Percentiles rank a stretch among this genome's conserved stretches.
Conservation (phyloP, 805 yeast genomes). For the Tetrapisispora phaffii region DNA sequence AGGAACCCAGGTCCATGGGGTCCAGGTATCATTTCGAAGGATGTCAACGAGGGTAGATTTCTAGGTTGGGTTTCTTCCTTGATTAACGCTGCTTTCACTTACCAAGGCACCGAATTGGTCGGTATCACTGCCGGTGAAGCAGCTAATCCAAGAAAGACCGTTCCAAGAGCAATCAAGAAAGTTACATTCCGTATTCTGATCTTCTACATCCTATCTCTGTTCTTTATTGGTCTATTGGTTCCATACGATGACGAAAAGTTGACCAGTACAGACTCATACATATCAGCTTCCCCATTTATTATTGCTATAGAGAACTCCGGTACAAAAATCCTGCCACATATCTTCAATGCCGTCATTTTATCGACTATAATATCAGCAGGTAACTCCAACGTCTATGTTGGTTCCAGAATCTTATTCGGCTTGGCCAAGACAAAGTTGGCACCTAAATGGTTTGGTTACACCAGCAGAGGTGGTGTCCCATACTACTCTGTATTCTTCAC, state of each 20-base stretch:
- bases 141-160: conserved; percentile 55
- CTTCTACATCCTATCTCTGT: conserved; percentile 55
- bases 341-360: conserved; percentile 63
- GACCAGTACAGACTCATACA: conserved; percentile 29
- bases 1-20: conserved; percentile 73
- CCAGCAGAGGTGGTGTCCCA: conserved; percentile 55
- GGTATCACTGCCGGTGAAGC: conserved; percentile 73
- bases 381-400: conserved; percentile 63
- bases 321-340: conserved; percentile 53
- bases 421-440: conserved; percentile 52
- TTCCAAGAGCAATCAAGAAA: conserved; percentile 63
- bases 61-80: conserved; percentile 62
- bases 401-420: conserved; percentile 59
- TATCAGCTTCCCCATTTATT: conserved; percentile 59
- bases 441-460: conserved; percentile 40
- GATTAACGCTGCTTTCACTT: conserved; percentile 69
- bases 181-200: conserved; percentile 56
- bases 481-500: conserved; percentile 46
- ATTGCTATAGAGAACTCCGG: conserved; percentile 63
- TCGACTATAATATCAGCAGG: conserved; percentile 68
- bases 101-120: conserved; percentile 68
- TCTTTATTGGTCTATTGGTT: conserved; percentile 61
- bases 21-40: conserved; percentile 44
- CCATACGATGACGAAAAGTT: conserved; percentile 57
- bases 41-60: conserved; percentile 46